Base-by-base conservation (phyloP, 257 asterid species). In the Forsythia viridissima region DNA sequence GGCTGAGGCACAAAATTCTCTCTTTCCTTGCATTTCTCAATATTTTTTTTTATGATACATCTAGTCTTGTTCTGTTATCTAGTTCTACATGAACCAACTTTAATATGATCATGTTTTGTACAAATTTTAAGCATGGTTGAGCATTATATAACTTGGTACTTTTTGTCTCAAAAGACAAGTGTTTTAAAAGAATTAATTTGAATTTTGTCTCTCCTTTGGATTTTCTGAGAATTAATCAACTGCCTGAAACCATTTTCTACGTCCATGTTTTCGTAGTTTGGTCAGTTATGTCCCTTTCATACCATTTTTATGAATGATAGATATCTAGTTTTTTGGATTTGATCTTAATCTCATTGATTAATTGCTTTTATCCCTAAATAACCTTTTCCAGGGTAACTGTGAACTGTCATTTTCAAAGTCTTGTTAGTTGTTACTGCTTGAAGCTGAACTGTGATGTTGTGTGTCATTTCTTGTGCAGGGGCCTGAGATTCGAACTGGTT, bases 401-500 rank as follows among this genome's bases (percentile, higher is more conserved):
- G 15, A 43, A 38, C 61, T 42, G n/a, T 36, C 43, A 38, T 12
- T 65, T 30, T 48, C 61, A 34, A 59, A 20, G 43, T 20, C 39
- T 42, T 59, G 46, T 70, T 63, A 84, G 34, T 42, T 59, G 46
- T 70, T 63, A 84, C 20, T 69, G 40, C 40, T 51, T 77, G 48
- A 39, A 74, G 72, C 44, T 82, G 51, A 69, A 70, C 39, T 0
- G 15, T 51, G 4, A 51, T 51, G 59, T 41, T 70, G 48, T 77
- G 73, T 61, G 16, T 16, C 36, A 6, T 77, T 76, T 82, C 76
- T 73, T 55, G 40, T 78, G 71, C 83, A 93, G 97, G 97, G 97
- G 0, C 97, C 97, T 57, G 97, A 93, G 88, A 93, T 93, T 69
- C 90, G 97, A 68, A 91, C 97, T 37, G 97, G 97, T 79, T 93